Conservation (phyloP, 225 moss, liverwort and hornwort species). For the Polytrichum commune region DNA sequence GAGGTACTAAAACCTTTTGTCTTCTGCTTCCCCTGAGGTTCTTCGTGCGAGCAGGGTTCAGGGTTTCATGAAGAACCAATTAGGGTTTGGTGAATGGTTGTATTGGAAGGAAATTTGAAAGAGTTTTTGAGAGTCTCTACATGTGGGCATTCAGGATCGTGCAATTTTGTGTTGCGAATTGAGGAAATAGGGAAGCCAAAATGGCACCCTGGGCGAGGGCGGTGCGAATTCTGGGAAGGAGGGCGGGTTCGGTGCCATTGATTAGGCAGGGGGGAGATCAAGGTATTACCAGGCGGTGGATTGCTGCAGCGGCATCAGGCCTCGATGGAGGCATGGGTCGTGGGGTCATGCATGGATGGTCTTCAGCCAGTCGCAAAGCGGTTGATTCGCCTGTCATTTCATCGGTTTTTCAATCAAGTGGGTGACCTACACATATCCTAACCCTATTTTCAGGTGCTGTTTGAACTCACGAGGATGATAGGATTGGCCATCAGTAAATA, state of each 20-base stretch:
- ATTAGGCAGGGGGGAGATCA: conserved; percentile 41
- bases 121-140: too few relatives aligned
- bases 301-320: conserved; percentile 34
- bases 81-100: too few relatives aligned
- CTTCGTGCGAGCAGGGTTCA: too few relatives aligned
- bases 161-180: too few relatives aligned
- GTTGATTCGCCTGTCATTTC: conserved; percentile 15
- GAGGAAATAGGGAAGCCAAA: background rate
- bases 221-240: conserved; percentile 42
- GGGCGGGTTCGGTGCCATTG: conserved; percentile 29
- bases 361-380: conserved; percentile 14
- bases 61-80: too few relatives aligned
- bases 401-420: conserved; percentile 10
- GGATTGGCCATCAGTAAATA: too few relatives aligned
- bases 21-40: too few relatives aligned
- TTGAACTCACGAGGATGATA: too few relatives aligned
- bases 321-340: conserved; percentile 31
- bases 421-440: background rate
- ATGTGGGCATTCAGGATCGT: too few relatives aligned
- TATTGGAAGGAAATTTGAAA: too few relatives aligned
- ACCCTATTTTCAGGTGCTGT: background rate
- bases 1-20: too few relatives aligned
- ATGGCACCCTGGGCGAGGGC: conserved; percentile 59
- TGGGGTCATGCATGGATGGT: conserved; percentile 51
- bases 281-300: conserved; percentile 36